Conservation (phyloP, 2,329 filamentous ascomycete genomes). For the Pseudogymnoascus destructans region DNA sequence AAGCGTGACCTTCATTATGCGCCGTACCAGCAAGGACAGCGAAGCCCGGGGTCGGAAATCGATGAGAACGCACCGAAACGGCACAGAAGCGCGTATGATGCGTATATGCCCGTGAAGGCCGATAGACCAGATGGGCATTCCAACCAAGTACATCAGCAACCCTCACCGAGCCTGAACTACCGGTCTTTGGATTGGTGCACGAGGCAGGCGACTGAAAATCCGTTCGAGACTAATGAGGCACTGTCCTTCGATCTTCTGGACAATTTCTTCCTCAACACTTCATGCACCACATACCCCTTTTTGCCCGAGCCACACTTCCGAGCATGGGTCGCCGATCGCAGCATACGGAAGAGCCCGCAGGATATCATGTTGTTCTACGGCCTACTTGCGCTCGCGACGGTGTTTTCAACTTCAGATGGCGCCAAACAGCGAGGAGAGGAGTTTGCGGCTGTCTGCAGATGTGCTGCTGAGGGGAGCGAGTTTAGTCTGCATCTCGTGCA, state of each 20-base stretch:
- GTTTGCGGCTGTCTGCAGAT: conserved; percentile 43
- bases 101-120: conserved; percentile 16
- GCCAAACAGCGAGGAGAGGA: conserved; percentile 32
- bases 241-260: conserved; percentile 38
- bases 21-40: conserved; percentile 22
- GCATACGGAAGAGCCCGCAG: conserved; percentile 34
- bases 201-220: conserved; percentile 33
- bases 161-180: not conserved
- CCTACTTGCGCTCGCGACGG: conserved; percentile 42
- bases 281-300: conserved; percentile 40
- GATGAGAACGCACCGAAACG: conserved; percentile 21
- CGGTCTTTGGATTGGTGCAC: conserved; percentile 11
- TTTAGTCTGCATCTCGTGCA: conserved; percentile 54
- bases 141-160: conserved; percentile 9
- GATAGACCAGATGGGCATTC: not conserved
- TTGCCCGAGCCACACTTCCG: conserved; percentile 41
- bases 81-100: conserved; percentile 22
- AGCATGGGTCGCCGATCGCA: conserved; percentile 37
- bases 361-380: conserved; percentile 49
- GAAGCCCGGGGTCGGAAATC: conserved; percentile 21
- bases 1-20: conserved; percentile 19
- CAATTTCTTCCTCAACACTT: conserved; percentile 44
- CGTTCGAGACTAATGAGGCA: conserved; percentile 36
- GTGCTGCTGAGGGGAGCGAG: conserved; percentile 39
- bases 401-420: conserved; percentile 37